Base-by-base conservation (phyloP, 1,139 yeast species). In the Magnusiomyces starmeri region DNA sequence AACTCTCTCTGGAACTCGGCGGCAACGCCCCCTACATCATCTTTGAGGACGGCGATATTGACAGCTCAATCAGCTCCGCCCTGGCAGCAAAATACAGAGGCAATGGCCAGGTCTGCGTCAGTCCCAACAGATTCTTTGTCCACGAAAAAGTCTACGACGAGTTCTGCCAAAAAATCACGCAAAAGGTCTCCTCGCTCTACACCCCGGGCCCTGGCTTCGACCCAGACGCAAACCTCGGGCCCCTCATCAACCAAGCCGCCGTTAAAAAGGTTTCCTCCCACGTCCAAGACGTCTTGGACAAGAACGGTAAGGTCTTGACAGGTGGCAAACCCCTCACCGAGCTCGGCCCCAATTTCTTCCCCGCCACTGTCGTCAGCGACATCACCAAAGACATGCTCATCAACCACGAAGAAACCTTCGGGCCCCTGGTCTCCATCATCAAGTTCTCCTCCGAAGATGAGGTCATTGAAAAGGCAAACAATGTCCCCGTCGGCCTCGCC, bases 1-100 rank as follows among this genome's bases (percentile, higher is more conserved):
- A 89, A 65, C 72, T 86, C 43, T 84, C 95, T 0, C 77, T 90
- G 65, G 97, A 90, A 70, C 74, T 89, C 50, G 97, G 97, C 46
- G 97, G 97, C 43, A 90, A 89, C 66, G 95, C 97, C 3, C 96
- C 97, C 18, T 82, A 88, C 59, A 83, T 89, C 56, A 89, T 88
- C 10, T 88, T 88, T 69, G 85, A 81, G 26, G 96, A 88, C 65
- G 92, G 88, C 7, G 83, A 86, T 61, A 59, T 89, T 34, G 90
- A 85, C 55, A 72, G 74, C 49, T 96, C 96, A 1, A 89, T 86
- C 16, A 78, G 74, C 35, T 92, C 86, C 37, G 82, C 86, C 8
- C 66, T 81, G 56, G 81, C 79, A 34, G 78, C 83, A 58, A 85
- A 81, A 66, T 85, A 82, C 72, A 76, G 87, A 69, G 83, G 84